These are phyloP conservation scores for Quercus glauca DNA, from an alignment of 306 rosid species.

Conservation along the genomic window DNA sequence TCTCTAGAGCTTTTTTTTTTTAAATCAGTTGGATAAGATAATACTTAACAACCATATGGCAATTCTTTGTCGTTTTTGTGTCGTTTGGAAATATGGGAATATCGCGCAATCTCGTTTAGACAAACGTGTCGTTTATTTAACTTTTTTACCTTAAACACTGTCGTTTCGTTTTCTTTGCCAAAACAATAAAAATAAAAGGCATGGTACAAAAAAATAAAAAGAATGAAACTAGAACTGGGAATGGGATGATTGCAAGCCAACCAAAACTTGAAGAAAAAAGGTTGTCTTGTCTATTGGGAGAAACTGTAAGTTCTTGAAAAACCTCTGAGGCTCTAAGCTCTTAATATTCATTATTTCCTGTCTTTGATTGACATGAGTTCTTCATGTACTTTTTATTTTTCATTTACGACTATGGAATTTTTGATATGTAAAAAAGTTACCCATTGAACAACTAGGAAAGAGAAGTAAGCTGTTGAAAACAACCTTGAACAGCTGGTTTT, in stretches of 20 bases:
- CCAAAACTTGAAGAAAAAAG: neutral
- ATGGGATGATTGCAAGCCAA: neutral
- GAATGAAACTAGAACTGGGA: neutral
- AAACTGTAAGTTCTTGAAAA: neutral
- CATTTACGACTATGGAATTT: neutral
- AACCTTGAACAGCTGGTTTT: neutral
- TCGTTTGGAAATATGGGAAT: too few species aligned
- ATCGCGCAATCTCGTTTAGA: neutral
- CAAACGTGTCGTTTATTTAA: neutral
- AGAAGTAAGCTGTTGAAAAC: neutral
- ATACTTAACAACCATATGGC: too few species aligned
- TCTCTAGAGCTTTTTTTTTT: too few species aligned
- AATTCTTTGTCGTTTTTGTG: too few species aligned
- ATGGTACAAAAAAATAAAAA: neutral
- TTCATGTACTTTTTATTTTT: neutral
- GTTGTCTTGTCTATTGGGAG: neutral
- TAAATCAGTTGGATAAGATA: too few species aligned
- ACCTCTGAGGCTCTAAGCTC: neutral
- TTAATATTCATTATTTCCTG: neutral
- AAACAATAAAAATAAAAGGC: neutral
- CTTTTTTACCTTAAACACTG: neutral
- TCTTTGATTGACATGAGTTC: neutral
- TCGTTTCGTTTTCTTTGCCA: neutral
- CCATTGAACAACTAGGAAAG: neutral
- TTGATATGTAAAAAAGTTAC: neutral